Evolutionary conservation across 768 basidiomycete genomes (phyloP).

Genomic region (Lactifluus pinguis): DNA sequence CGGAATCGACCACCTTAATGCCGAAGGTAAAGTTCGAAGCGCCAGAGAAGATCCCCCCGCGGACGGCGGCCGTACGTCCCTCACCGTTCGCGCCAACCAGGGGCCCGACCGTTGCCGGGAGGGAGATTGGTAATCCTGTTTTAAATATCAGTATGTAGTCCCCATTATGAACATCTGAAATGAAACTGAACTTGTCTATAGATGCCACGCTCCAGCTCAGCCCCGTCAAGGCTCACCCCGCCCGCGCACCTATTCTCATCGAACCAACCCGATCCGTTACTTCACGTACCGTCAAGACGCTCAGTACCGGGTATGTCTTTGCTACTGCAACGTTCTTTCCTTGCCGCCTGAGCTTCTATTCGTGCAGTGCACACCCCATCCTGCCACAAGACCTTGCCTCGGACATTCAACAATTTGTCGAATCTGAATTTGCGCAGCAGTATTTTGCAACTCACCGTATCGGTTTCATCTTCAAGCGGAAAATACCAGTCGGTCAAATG

Average conservation of each 20-base stretch:
- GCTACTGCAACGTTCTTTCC: neutral
- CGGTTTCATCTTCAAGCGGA: conserved; percentile 78
- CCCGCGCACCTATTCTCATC: conserved; percentile 56
- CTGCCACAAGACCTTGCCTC: conserved; percentile 73
- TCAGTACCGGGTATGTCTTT: conserved; percentile 55
- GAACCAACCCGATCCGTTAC: conserved; percentile 20
- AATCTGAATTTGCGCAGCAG: conserved; percentile 75
- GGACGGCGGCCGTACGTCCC: neutral
- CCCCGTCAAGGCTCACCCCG: conserved; percentile 58
- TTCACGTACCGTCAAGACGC: conserved; percentile 30
- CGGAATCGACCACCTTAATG: neutral
- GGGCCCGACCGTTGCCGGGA: conserved; percentile 33
- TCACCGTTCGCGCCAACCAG: conserved; percentile 5
- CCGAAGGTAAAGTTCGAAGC: neutral
- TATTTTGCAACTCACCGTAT: conserved; percentile 90
- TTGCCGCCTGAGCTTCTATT: neutral
- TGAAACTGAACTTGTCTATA: conserved; percentile 12
- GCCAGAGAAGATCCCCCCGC: neutral
- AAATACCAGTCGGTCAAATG: conserved; percentile 74
- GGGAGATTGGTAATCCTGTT: conserved; percentile 59
- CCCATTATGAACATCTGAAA: neutral
- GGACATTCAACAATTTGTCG: conserved; percentile 81
- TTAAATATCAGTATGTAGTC: conserved; percentile 52
- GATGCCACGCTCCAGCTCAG: conserved; percentile 68
- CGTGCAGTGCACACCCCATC: conserved; percentile 59